Evolutionary conservation across 1,284 basidiomycete genomes (phyloP), one percentile per base, ranked within the genome.

Genomic region (Sutorius eximius): DNA sequence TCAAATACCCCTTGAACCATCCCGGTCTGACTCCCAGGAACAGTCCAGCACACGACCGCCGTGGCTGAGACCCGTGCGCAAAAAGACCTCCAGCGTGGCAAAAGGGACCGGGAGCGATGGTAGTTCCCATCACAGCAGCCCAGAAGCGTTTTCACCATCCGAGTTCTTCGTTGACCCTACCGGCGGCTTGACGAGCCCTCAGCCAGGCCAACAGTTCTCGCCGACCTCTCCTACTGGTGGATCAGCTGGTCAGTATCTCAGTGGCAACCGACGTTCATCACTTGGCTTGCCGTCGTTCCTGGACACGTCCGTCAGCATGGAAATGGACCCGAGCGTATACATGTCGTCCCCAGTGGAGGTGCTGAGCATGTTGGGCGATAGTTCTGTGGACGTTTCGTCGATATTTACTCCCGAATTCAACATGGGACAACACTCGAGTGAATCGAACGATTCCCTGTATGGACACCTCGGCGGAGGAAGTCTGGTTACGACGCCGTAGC

Each of bases 31-130:
- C 40, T 79, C 78, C 13, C 74, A 77, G 22, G 75, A 79, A n/a
- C 80, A 79, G 36, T 75, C 66, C 11, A 71, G 72, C 49, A 72
- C 81, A 8, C 76, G 87, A 29, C 91, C 90, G 0, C 88, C 91
- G 8, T 95, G 92, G 92, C 83, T 94, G 52, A 82, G 91, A 33
- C 93, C 92, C 8, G 85, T 93, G 3, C 86, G 89, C 51, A 91
- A 90, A 70, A 89, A 89, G 74, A 79, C 80, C 5, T 73, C 80
- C 2, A 79, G 77, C 41, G 51, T 74, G 48, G 64, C 71, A 62
- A 64, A 74, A 66, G 51, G 63, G 20, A 36, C 50, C 13, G 59
- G 68, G 52, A 81, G 73, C 52, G 77, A 77, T 34, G 76, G 79
- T 18, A 73, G 80, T 18, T 78, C 79, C 8, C 81, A 82, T 41